These are phyloP conservation scores for Candida piceae DNA, from an alignment of 805 yeast genomes.

Conservation along the genomic window DNA sequence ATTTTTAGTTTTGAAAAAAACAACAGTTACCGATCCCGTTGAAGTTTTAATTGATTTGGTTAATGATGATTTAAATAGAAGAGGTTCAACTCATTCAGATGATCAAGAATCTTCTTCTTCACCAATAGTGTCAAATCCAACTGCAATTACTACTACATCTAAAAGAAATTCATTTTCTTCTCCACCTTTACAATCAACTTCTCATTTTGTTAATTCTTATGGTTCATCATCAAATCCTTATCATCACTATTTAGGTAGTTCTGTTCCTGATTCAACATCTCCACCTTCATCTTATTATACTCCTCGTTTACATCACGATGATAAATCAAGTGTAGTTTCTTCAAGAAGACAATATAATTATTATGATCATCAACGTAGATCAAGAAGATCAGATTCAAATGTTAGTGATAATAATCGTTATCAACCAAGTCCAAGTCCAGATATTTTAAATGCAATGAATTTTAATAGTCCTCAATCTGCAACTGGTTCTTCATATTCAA, in stretches of 20 bases:
- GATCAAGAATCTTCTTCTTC: conserved; percentile 13
- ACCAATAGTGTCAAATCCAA: conserved; percentile 16
- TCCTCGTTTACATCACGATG: conserved; percentile 12
- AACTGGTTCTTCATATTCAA: neutral
- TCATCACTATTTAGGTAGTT: conserved; percentile 23
- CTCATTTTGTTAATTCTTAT: conserved; percentile 13
- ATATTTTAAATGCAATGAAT: conserved; percentile 1
- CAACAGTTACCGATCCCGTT: conserved; percentile 45
- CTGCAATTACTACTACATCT: conserved; percentile 20
- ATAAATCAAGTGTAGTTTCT: conserved; percentile 10
- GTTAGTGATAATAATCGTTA: conserved; percentile 8
- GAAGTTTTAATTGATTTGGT: conserved; percentile 51
- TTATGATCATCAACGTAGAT: conserved; percentile 15
- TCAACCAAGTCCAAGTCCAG: conserved; percentile 3
- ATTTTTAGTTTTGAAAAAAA: conserved; percentile 48
- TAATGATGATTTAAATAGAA: conserved; percentile 39
- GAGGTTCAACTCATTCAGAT: conserved; percentile 24
- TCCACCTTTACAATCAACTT: conserved; percentile 9
- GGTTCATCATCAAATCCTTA: conserved; percentile 13
- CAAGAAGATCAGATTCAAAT: conserved; percentile 11
- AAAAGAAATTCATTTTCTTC: conserved; percentile 19
- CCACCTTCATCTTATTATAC: conserved; percentile 16
- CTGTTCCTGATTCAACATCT: conserved; percentile 21
- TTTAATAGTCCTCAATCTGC: conserved; percentile 1
- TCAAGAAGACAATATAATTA: conserved; percentile 25